A percentile compares a stretch with the other conserved stretches of the same genome.
These are phyloP conservation scores for Diaporthe citriasiana DNA, from an alignment of 2,329 filamentous ascomycete genomes.

Conservation along the genomic window DNA sequence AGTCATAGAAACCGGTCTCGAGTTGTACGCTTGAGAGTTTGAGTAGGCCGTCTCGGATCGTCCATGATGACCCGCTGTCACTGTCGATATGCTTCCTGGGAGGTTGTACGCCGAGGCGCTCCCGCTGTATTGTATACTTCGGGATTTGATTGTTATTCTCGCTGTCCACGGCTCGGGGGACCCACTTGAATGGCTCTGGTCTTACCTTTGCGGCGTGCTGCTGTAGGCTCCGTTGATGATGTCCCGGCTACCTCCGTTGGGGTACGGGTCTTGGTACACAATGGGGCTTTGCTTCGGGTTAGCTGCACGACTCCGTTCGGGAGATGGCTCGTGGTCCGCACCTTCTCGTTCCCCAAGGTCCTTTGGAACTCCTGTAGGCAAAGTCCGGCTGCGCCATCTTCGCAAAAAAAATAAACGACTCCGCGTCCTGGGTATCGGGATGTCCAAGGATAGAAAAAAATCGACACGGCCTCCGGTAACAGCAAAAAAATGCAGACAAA, in stretches of 20 bases:
- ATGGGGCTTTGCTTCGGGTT: slow-evolving; percentile 49
- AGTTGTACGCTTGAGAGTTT: slow-evolving; percentile 57
- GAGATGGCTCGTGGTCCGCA: slow-evolving; percentile 55
- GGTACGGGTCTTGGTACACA: slow-evolving; percentile 52
- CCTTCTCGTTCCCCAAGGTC: slow-evolving; percentile 53
- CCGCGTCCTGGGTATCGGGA: slow-evolving; percentile 28
- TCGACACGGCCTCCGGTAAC: slow-evolving; percentile 42
- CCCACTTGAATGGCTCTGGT: slow-evolving; percentile 42
- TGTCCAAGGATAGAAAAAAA: slow-evolving; percentile 51
- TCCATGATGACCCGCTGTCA: slow-evolving; percentile 51
- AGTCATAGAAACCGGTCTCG: slow-evolving; percentile 57
- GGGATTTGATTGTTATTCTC: slow-evolving; percentile 43
- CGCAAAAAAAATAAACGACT: slow-evolving; percentile 43
- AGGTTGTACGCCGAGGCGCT: slow-evolving; percentile 53
- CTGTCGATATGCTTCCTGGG: slow-evolving; percentile 50
- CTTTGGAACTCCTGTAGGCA: slow-evolving; percentile 60
- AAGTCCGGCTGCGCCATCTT: slow-evolving; percentile 63
- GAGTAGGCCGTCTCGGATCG: slow-evolving; percentile 55
- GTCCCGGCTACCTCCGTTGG: slow-evolving; percentile 53
- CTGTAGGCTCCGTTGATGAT: slow-evolving; percentile 47
- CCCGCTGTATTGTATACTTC: slow-evolving; percentile 61
- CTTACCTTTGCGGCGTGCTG: slow-evolving; percentile 57
- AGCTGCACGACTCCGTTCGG: slow-evolving; percentile 39
- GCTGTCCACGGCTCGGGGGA: slow-evolving; percentile 45
- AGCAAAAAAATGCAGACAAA: slow-evolving; percentile 34